Evolutionary conservation across 1,284 basidiomycete genomes (phyloP).

Genomic region (Anthracocystis panici-leucophaei): DNA sequence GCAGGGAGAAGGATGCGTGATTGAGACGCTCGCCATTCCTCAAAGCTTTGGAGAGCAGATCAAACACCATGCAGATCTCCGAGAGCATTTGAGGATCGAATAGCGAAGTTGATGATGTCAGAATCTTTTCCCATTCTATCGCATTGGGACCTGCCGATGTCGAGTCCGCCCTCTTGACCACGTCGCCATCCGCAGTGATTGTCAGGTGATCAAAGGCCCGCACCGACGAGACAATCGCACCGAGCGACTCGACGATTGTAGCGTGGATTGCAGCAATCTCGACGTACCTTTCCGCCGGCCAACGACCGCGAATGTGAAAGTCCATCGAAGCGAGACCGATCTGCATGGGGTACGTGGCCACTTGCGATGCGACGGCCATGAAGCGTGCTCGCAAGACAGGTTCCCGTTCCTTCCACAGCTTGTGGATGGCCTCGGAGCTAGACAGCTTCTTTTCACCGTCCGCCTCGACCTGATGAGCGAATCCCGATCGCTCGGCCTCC

Average conservation of each 20-base stretch:
- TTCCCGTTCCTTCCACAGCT: slow-evolving; percentile 30
- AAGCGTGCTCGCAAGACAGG: slow-evolving; percentile 65
- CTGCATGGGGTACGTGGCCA: slow-evolving; percentile 71
- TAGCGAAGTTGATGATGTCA: slow-evolving; percentile 48
- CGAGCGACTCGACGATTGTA: slow-evolving; percentile 54
- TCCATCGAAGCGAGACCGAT: slow-evolving; percentile 72
- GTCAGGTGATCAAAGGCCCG: slow-evolving; percentile 27
- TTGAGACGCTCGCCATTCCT: slow-evolving; percentile 48
- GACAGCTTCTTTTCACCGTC: slow-evolving; percentile 46
- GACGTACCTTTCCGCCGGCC: slow-evolving; percentile 73
- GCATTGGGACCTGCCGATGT: not conserved
- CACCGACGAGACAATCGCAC: slow-evolving; percentile 28
- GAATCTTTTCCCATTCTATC: slow-evolving; percentile 48
- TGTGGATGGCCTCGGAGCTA: slow-evolving; percentile 32
- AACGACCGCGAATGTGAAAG: slow-evolving; percentile 72
- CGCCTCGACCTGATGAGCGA: slow-evolving; percentile 73
- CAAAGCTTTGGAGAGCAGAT: slow-evolving; percentile 50
- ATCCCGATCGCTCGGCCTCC: slow-evolving; percentile 56
- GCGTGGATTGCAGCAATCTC: slow-evolving; percentile 69
- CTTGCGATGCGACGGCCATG: slow-evolving; percentile 70
- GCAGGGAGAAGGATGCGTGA: slow-evolving; percentile 35
- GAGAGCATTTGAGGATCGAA: slow-evolving; percentile 52
- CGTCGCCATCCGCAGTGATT: slow-evolving; percentile 8
- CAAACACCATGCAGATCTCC: slow-evolving; percentile 52
- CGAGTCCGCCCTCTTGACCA: not conserved